These are phyloP conservation scores for Mycosphaerella sp. DNA, from an alignment of 2,329 filamentous ascomycete species.

Conservation along the genomic window DNA sequence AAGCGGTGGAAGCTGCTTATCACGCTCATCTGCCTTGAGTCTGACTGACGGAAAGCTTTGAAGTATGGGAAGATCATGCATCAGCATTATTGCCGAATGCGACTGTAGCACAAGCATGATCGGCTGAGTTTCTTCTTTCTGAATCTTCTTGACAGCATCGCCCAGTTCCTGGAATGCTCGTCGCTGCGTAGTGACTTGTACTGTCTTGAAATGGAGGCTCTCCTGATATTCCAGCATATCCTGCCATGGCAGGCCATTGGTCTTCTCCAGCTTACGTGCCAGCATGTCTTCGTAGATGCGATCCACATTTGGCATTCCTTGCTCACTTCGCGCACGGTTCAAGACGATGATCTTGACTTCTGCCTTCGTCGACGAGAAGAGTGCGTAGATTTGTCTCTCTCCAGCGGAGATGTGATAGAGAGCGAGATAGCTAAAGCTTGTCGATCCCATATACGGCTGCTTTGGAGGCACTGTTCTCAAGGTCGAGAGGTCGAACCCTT, in stretches of 20 bases:
- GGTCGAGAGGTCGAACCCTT: conserved; percentile 80
- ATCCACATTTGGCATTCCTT: conserved; percentile 83
- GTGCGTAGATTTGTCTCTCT: conserved; percentile 84
- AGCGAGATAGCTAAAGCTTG: conserved; percentile 69
- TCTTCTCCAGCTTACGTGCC: conserved; percentile 58
- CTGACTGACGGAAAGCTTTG: conserved; percentile 78
- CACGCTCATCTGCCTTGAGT: conserved; percentile 72
- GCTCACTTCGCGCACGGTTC: conserved; percentile 71
- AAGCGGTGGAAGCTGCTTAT: conserved; percentile 81
- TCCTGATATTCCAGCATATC: conserved; percentile 83
- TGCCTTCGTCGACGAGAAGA: conserved; percentile 77
- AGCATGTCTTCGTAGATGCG: conserved; percentile 80
- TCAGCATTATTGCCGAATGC: conserved; percentile 69
- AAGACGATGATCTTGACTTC: conserved; percentile 86
- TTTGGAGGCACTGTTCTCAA: conserved; percentile 63
- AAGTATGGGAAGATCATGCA: conserved; percentile 78
- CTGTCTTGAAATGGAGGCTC: conserved; percentile 75
- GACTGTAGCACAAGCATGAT: conserved; percentile 87
- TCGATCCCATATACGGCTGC: conserved; percentile 67
- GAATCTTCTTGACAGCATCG: conserved; percentile 84
- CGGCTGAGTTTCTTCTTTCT: conserved; percentile 73
- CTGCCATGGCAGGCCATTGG: conserved; percentile 65
- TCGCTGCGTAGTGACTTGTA: conserved; percentile 79
- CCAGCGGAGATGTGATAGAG: conserved; percentile 88
- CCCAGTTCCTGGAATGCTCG: conserved; percentile 85